A percentile compares a stretch with the other conserved stretches of the same genome.
phyloP scores from a whole-genome alignment of 129 eudicot species.

The Flaveria bidentis region DNA sequence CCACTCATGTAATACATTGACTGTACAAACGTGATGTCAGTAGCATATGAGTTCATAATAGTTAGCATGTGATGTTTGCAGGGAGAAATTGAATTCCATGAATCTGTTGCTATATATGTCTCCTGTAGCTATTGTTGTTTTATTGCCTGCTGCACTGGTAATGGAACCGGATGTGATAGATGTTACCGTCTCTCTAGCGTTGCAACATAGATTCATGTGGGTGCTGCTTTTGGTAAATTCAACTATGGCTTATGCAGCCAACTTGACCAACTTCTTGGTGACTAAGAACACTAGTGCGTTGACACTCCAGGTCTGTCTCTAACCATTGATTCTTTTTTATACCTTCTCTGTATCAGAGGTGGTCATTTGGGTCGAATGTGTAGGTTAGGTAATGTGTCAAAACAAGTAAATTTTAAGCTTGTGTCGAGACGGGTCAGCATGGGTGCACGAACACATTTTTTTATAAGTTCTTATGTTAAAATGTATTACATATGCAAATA shows the following conservation, averaged over 20 bases:
- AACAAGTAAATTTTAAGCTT: background rate
- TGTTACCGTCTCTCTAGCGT: constrained; percentile 57
- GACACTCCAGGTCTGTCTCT: constrained; percentile 81
- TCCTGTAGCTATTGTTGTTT: constrained; percentile 78
- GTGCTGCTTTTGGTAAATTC: constrained; percentile 69
- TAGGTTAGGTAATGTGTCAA: background rate
- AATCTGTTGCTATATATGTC: constrained; percentile 95
- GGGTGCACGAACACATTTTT: background rate
- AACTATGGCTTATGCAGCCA: constrained; percentile 89
- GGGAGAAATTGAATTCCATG: constrained; percentile 98
- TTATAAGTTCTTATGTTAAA: background rate
- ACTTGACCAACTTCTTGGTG: constrained; percentile 89
- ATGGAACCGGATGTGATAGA: constrained; percentile 94
- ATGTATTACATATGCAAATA: background rate
- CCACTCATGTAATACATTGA: background rate
- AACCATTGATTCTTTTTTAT: constrained; percentile 1
- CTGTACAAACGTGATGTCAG: background rate
- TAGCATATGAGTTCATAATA: constrained; percentile 3
- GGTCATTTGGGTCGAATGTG: too few relatives aligned
- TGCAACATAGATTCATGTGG: constrained; percentile 71
- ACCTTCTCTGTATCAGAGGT: background rate
- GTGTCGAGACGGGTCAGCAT: background rate
- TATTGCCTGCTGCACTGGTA: constrained; percentile 75
- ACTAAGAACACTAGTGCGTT: constrained; percentile 97
- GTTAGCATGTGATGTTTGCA: constrained; percentile 32